Evolutionary conservation across 306 rosid species (phyloP).

Genomic region (Malus fusca): DNA sequence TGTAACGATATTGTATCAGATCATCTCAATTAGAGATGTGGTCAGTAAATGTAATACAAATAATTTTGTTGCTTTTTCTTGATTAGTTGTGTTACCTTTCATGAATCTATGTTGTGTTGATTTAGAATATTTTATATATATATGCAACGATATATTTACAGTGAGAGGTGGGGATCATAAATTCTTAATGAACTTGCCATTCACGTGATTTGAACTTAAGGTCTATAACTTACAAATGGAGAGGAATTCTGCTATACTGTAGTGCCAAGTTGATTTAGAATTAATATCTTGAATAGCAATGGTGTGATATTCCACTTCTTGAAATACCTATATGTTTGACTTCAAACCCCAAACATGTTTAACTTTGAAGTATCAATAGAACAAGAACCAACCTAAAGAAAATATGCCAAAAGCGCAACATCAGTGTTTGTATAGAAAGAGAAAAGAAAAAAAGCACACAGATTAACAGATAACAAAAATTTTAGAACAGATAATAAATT

Average conservation of each 20-base stretch:
- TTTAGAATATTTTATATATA: no score
- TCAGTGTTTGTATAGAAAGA: not conserved
- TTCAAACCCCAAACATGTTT: not conserved
- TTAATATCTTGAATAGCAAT: not conserved
- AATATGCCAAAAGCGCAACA: not conserved
- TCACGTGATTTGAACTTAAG: no score
- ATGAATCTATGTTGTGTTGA: not conserved
- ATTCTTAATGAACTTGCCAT: no score
- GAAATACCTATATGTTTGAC: not conserved
- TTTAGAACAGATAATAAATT: not conserved
- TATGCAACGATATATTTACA: no score
- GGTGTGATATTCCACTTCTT: not conserved
- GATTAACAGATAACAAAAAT: not conserved
- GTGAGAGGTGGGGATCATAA: no score
- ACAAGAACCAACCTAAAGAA: not conserved
- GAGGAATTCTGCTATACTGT: no score
- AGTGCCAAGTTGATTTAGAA: not conserved
- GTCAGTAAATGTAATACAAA: not conserved
- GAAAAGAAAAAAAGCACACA: not conserved
- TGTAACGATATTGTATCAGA: not conserved
- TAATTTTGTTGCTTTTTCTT: not conserved
- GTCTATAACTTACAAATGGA: no score
- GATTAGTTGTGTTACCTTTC: not conserved
- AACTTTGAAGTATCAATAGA: not conserved
- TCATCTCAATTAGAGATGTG: not conserved